Evolutionary conservation across 805 yeast genomes (phyloP), one percentile per base, ranked within the genome.

Genomic region (Saccharomycopsis selenospora): DNA sequence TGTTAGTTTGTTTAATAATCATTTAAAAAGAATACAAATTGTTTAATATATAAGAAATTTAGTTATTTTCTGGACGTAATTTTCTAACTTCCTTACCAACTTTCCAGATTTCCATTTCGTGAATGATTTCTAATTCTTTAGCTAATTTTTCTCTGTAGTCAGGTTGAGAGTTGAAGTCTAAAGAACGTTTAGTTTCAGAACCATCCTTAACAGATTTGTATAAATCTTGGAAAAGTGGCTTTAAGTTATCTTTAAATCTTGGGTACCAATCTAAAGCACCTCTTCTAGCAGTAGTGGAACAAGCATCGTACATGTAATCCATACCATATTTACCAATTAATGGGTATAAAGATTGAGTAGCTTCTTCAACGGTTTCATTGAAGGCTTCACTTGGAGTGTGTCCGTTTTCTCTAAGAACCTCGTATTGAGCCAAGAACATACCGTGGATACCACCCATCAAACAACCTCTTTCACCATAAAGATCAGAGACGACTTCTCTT

Each of bases 191-290:
- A 69, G 99, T 93, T 82, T 93, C 99, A 61, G 88, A 69, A 71
- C 99, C 99, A 73, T 86, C 86, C 80, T 81, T 85, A 64, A 89
- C 96, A 55, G 95, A 81, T 70, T 83, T 88, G 80, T 93, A 93
- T 66, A 93, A 80, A 67, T 93, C 95, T 73, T 85, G 80, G 81
- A 93, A 93, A 53, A 93, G 97, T 66, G 99, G 98, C 80, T 93
- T 93, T 75, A 93, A 80, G 67, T 97, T 96, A 62, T 87, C 91
- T 82, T 90, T 90, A 89, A 93, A 93, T 73, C 85, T 77, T 73
- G 98, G 98, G 80, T 93, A 91, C 99, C 99, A 93, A 79, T 93
- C 99, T 65, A 93, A 81, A 69, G 99, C 99, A 81, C 99, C 99
- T 79, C 99, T 88, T 82, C 98, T 89, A 66, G 99, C 99, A 61